A percentile compares a stretch with the other conserved stretches of the same genome.
These are phyloP conservation scores for Scheffersomyces ergatensis DNA, from an alignment of 805 yeast genomes.

Conservation along the genomic window DNA sequence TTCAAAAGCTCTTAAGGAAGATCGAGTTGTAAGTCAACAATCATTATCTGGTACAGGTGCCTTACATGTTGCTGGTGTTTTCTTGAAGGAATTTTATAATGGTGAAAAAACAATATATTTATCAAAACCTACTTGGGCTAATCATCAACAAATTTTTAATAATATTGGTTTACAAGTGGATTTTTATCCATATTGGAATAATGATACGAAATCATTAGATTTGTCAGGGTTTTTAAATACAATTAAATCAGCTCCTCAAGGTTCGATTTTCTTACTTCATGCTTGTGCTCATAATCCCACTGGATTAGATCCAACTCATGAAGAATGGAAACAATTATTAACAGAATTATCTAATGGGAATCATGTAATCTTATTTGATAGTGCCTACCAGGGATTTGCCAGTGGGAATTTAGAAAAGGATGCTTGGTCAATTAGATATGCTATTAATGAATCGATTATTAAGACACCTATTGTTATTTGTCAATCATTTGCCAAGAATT, in stretches of 20 bases:
- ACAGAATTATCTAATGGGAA: constrained; percentile 55
- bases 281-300: constrained; percentile 99
- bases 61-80: constrained; percentile 79
- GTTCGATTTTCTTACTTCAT: constrained; percentile 80
- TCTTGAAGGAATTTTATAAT: constrained; percentile 49
- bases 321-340: constrained; percentile 75
- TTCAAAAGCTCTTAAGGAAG: constrained; percentile 48
- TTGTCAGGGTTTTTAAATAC: constrained; percentile 63
- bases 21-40: constrained; percentile 62
- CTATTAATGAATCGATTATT: constrained; percentile 38
- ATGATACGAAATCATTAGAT: constrained; percentile 65
- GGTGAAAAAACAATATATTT: constrained; percentile 56
- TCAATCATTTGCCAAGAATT: constrained; percentile 95
- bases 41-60: constrained; percentile 90
- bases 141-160: constrained; percentile 82
- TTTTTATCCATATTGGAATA: constrained; percentile 85
- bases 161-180: constrained; percentile 65
- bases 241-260: constrained; percentile 64
- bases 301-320: constrained; percentile 86
- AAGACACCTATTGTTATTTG: constrained; percentile 54
- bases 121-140: constrained; percentile 96
- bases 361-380: constrained; percentile 84
- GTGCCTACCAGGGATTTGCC: constrained; percentile 97
- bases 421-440: constrained; percentile 76
- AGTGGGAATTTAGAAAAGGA: constrained; percentile 81